Evolutionary conservation across 768 basidiomycete species (phyloP).

Genomic region (Pisolithus sp.): DNA sequence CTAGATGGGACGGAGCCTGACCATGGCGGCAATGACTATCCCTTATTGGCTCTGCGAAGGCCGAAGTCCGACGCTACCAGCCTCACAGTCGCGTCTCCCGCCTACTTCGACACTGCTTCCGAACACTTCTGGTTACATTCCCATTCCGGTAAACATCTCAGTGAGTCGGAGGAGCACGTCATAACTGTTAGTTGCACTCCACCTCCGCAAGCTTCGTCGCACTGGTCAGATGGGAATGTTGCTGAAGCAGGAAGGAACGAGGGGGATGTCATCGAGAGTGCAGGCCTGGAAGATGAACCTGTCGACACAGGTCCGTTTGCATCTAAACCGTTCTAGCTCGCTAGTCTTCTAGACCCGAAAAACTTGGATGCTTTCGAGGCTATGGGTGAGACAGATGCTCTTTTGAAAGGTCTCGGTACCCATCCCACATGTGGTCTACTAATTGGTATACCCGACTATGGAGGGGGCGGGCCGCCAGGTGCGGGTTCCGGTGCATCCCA

Average conservation of each 20-base stretch:
- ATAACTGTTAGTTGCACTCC: neutral
- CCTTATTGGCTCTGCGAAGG: conserved; percentile 26
- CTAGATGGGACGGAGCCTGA: conserved; percentile 48
- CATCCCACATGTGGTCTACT: conserved; percentile 43
- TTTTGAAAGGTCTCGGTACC: conserved; percentile 74
- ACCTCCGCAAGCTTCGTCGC: conserved; percentile 13
- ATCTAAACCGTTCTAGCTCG: conserved; percentile 69
- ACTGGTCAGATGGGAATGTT: conserved; percentile 19
- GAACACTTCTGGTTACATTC: conserved; percentile 18
- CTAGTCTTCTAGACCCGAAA: conserved; percentile 88
- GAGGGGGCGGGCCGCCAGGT: conserved; percentile 8
- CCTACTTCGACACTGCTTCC: conserved; percentile 34
- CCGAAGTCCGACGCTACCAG: conserved; percentile 30
- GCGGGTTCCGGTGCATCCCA: conserved; percentile 29
- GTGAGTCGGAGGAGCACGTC: conserved; percentile 4
- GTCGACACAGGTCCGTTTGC: conserved; percentile 66
- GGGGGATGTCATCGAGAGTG: conserved; percentile 13
- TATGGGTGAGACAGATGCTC: conserved; percentile 63
- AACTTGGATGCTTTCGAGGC: conserved; percentile 54
- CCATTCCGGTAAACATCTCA: conserved; percentile 7
- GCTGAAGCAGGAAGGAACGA: conserved; percentile 17
- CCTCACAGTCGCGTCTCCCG: conserved; percentile 31
- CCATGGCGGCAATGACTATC: conserved; percentile 23
- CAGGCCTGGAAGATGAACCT: conserved; percentile 32
- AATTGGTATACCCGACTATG: neutral